Evolutionary conservation across 805 yeast genomes (phyloP), one percentile per base, ranked within the genome.

Genomic region (Candida rishiriensis): DNA sequence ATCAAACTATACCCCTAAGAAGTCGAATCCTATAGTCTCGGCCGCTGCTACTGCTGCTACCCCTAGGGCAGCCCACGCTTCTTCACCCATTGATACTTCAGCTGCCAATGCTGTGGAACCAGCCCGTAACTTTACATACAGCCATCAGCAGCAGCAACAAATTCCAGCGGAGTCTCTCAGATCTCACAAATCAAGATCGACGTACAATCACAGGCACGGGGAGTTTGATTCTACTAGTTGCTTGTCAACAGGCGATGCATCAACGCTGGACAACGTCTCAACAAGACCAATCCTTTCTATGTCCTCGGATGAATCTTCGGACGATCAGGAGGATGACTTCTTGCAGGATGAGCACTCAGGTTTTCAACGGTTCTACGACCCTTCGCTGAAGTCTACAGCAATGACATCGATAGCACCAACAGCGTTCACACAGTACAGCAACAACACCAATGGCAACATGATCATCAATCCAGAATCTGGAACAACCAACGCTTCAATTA

Each of bases 381-480:
- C 46, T 60, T 72, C 49, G 47, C 47, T 42, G 64, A 66, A 50
- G 6, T 71, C 78, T 2, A 74, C 80, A 1, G 71, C 76, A 3
- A 76, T 74, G 48, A 75, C 79, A 3, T 74, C 80, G 3, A 56
- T 74, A 11, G 70, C 77, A 11, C 78, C 79, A 32, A 52, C 61
- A 7, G 44, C 60, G 14, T 47, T 44, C 29, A 53, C 56, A 3
- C 34, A 51, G 11, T 42, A 48, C 26, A 53, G 51, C 43, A 50
- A 45, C n/a, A 46, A 49, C 29, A 41, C 51, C 2, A 46, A 48
- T 7, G 46, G 43, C 32, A 52, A 52, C 39, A 38, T 55, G 40
- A 41, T 55, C 12, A 51, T 55, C n/a, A 52, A 50, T 33, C 59
- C 59, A 9, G 59, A 57, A 1, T 18, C 47, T 11, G 39, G 38